Conservation (phyloP, 2,329 filamentous ascomycete species). For the Nemania sp. region DNA sequence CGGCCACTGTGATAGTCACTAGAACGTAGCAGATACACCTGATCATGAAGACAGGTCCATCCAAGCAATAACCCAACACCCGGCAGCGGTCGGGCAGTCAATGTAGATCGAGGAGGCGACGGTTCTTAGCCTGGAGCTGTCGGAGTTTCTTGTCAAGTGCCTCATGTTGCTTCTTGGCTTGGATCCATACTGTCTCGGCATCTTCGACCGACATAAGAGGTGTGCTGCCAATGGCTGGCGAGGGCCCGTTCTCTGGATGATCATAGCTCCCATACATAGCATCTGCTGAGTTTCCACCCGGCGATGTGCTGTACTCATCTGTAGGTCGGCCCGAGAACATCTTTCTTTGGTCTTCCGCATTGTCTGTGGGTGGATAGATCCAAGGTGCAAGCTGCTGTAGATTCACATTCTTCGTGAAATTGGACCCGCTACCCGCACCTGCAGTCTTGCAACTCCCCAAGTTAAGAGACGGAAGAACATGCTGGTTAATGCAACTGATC, state of each 20-base stretch:
- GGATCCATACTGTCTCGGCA: slow-evolving; percentile 57
- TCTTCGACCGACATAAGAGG: slow-evolving; percentile 65
- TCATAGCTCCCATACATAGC: slow-evolving; percentile 38
- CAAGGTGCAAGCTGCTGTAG: slow-evolving; percentile 60
- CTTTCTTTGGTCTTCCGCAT: slow-evolving; percentile 44
- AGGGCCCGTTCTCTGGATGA: slow-evolving; percentile 33
- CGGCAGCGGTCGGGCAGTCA: slow-evolving; percentile 32
- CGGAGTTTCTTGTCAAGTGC: slow-evolving; percentile 41
- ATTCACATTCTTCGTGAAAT: slow-evolving; percentile 53
- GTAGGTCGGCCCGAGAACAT: slow-evolving; percentile 33
- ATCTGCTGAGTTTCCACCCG: slow-evolving; percentile 24
- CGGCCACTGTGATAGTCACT: slow-evolving; percentile 22
- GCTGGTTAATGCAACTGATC: slow-evolving; percentile 70
- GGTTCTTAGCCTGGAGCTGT: slow-evolving; percentile 37
- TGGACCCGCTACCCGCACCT: slow-evolving; percentile 43
- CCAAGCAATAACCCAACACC: slow-evolving; percentile 17
- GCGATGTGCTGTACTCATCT: slow-evolving; percentile 29
- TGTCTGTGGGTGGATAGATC: slow-evolving; percentile 54
- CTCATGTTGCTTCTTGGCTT: slow-evolving; percentile 41
- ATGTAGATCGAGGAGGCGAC: slow-evolving; percentile 37
- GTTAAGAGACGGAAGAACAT: slow-evolving; percentile 63
- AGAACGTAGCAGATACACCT: slow-evolving; percentile 24
- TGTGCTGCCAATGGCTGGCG: slow-evolving; percentile 50
- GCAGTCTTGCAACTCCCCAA: slow-evolving; percentile 50
- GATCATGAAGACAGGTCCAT: slow-evolving; percentile 21